phyloP scores from a whole-genome alignment of 2,329 filamentous ascomycete genomes.

The Aspergillus candidus region DNA sequence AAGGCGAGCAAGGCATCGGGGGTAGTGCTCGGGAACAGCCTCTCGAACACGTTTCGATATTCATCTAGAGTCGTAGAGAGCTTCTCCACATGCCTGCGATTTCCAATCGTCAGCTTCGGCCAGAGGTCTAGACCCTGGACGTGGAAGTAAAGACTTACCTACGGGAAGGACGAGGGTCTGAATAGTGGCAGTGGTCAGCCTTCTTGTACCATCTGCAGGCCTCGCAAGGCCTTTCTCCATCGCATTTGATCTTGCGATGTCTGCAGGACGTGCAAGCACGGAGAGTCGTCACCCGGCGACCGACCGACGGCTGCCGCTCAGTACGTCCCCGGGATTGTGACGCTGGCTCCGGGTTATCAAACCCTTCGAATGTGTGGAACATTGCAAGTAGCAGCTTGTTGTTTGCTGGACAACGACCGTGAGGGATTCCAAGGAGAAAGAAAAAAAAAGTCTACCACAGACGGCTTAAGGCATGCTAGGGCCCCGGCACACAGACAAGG shows the following conservation, averaged over 20 bases:
- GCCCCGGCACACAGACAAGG: too few relatives aligned
- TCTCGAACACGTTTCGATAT: slow-evolving; percentile 57
- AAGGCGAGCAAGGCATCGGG: slow-evolving; percentile 47
- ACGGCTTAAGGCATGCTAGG: too few relatives aligned
- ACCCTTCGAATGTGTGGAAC: slow-evolving; percentile 40
- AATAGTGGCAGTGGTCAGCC: slow-evolving; percentile 71
- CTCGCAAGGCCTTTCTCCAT: slow-evolving; percentile 73
- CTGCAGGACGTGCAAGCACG: slow-evolving; percentile 69
- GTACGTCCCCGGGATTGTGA: slow-evolving; percentile 24
- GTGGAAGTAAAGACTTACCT: slow-evolving; percentile 50
- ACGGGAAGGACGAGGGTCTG: slow-evolving; percentile 72
- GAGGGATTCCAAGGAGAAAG: neutral
- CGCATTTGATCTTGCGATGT: slow-evolving; percentile 75
- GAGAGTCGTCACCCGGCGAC: slow-evolving; percentile 34
- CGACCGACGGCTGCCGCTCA: slow-evolving; percentile 30
- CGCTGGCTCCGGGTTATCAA: slow-evolving; percentile 29
- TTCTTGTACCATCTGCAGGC: slow-evolving; percentile 78
- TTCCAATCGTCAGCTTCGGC: slow-evolving; percentile 7
- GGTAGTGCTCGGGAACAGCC: slow-evolving; percentile 56
- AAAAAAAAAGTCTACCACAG: neutral
- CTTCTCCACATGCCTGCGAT: slow-evolving; percentile 45
- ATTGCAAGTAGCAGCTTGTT: slow-evolving; percentile 18
- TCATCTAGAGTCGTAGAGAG: slow-evolving; percentile 61
- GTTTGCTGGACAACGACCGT: neutral
- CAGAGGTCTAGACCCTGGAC: slow-evolving; percentile 6